Evolutionary conservation across 202 grass and related monocot genomes (phyloP).

Genomic region (Elaeis oleifera): DNA sequence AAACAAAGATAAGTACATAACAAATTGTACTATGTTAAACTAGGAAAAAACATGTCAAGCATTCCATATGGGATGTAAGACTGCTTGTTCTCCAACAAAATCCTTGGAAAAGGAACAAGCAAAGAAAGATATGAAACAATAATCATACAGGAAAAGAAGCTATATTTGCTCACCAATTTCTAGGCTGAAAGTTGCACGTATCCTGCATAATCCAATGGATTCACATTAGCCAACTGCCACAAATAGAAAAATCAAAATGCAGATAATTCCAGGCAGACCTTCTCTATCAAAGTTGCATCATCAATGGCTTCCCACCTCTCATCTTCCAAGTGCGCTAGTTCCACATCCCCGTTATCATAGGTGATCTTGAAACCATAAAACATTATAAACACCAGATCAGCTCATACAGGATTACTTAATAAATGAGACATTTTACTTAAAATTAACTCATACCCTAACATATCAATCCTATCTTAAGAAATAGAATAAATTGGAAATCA

Average conservation of each 20-base stretch:
- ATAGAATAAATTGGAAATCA: no score
- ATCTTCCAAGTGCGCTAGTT: constrained; percentile 32
- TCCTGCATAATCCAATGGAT: constrained; percentile 42
- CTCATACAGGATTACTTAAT: no score
- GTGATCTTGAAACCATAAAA: constrained; percentile 16
- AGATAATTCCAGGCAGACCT: constrained; percentile 20
- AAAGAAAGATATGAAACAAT: constrained; percentile 3
- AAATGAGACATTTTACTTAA: no score
- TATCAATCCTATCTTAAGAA: no score
- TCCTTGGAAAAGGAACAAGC: constrained; percentile 1
- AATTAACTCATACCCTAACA: no score
- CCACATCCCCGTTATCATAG: constrained; percentile 37
- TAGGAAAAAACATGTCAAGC: constrained; percentile 5
- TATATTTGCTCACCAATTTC: constrained; percentile 48
- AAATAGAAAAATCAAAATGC: constrained; percentile 18
- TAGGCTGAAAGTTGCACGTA: constrained; percentile 23
- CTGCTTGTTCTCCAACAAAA: constrained; percentile 9
- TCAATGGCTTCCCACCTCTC: constrained; percentile 44
- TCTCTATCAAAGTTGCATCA: constrained; percentile 27
- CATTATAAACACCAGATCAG: no score
- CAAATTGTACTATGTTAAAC: not conserved
- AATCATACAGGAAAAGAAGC: constrained; percentile 5
- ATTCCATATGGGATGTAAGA: constrained; percentile 13
- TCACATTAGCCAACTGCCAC: constrained; percentile 16
- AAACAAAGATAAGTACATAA: no score